Evolutionary conservation across 2,329 filamentous ascomycete genomes (phyloP).

Genomic region (Trichoderma lentiforme): DNA sequence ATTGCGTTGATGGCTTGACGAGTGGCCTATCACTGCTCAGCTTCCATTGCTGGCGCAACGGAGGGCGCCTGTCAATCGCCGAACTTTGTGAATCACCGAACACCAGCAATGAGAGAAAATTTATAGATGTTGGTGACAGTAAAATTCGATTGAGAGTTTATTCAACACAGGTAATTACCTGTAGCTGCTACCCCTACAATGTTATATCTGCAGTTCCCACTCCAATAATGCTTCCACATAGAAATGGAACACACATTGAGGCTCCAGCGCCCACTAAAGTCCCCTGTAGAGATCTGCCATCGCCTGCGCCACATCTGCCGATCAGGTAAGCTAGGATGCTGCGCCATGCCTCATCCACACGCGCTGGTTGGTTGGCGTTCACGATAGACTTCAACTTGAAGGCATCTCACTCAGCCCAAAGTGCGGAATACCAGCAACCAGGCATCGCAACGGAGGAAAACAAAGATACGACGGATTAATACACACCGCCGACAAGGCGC

Average conservation of each 20-base stretch:
- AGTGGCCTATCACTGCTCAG: neutral
- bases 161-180: neutral
- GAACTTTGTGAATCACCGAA: neutral
- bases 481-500: neutral
- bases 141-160: neutral
- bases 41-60: neutral
- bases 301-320: constrained; percentile 14
- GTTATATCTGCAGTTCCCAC: neutral
- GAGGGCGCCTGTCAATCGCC: neutral
- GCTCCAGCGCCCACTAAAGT: neutral
- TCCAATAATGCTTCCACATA: neutral
- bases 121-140: neutral
- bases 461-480: neutral
- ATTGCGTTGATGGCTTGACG: neutral
- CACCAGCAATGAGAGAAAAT: neutral
- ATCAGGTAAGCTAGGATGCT: constrained; percentile 8
- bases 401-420: neutral
- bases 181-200: neutral
- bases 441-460: neutral
- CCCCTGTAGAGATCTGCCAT: neutral
- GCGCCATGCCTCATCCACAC: constrained; percentile 5
- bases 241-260: neutral
- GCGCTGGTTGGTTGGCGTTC: neutral
- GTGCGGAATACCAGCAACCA: neutral
- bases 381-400: neutral